Percentiles rank a stretch among this genome's conserved stretches.
These are phyloP conservation scores for Nephelium lappaceum DNA, from an alignment of 345 rosid genomes.

Conservation along the genomic window DNA sequence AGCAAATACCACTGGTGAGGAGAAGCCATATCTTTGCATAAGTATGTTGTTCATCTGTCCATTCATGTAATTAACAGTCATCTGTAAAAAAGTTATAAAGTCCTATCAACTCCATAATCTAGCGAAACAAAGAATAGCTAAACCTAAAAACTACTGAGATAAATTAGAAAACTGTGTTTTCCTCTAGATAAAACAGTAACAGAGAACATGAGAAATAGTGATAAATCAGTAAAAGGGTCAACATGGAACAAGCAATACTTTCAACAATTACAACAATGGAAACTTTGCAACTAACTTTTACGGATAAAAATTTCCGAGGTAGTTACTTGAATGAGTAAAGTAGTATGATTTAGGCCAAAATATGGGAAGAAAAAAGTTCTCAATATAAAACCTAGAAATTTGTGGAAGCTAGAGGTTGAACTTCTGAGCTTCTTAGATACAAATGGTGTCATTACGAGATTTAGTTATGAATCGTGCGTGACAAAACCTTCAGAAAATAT, in stretches of 20 bases:
- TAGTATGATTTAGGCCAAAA: not conserved
- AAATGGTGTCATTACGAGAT: not conserved
- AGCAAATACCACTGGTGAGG: constrained; percentile 75
- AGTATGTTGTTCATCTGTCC: constrained; percentile 62
- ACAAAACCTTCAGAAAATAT: not conserved
- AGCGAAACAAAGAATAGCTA: not conserved
- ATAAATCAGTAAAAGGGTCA: not conserved
- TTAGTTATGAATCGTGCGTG: not conserved
- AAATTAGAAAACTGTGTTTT: not conserved
- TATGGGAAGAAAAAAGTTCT: not conserved
- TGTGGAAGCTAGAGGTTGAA: not conserved
- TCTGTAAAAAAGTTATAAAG: constrained; percentile 41
- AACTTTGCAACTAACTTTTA: not conserved
- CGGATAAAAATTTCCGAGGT: not conserved
- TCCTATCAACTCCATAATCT: not conserved
- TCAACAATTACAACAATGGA: not conserved
- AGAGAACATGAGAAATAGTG: not conserved
- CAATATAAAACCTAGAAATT: not conserved
- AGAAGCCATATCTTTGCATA: constrained; percentile 94
- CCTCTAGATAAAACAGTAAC: not conserved
- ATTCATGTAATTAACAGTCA: constrained; percentile 81
- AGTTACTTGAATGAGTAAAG: not conserved
- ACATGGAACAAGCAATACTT: not conserved
- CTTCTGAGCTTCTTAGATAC: not conserved
- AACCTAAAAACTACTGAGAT: not conserved